Percentiles rank a stretch among this genome's conserved stretches.
Evolutionary conservation across 2,329 filamentous ascomycete genomes (phyloP).

Genomic region (Ascochyta lentis): DNA sequence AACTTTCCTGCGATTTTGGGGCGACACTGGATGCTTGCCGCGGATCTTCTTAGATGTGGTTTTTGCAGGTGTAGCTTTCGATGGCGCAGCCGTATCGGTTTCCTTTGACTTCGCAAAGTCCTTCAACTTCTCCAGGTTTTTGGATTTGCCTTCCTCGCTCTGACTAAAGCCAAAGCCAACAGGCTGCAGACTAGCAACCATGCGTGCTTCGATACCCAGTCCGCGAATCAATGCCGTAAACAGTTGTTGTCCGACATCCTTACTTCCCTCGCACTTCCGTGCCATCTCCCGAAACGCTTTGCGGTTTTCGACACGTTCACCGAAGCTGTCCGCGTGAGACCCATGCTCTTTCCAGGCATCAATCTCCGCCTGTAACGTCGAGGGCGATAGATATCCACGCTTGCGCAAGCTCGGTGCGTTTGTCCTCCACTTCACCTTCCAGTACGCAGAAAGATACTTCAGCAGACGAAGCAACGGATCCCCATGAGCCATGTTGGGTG

Average conservation of each 20-base stretch:
- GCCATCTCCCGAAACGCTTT: constrained; percentile 74
- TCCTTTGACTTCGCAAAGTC: constrained; percentile 1
- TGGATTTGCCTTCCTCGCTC: constrained; percentile 73
- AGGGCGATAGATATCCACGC: constrained; percentile 82
- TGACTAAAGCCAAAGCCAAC: constrained; percentile 92
- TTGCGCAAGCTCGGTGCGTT: constrained; percentile 85
- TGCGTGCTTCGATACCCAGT: constrained; percentile 79
- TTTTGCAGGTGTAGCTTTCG: neutral
- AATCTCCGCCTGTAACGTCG: constrained; percentile 74
- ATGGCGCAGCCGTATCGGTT: neutral
- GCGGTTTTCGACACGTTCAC: constrained; percentile 74
- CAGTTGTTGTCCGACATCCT: constrained; percentile 86
- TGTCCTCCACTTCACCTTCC: constrained; percentile 82
- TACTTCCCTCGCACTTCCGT: constrained; percentile 75
- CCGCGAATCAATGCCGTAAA: constrained; percentile 86
- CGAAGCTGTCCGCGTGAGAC: constrained; percentile 70
- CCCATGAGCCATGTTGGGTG: constrained; percentile 78
- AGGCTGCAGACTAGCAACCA: constrained; percentile 85
- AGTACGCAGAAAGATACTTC: constrained; percentile 79
- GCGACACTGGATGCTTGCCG: constrained; percentile 6
- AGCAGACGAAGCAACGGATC: constrained; percentile 82
- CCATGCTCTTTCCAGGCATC: constrained; percentile 71
- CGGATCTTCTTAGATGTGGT: constrained; percentile 8
- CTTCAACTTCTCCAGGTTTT: constrained; percentile 43
- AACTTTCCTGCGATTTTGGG: constrained; percentile 9